These are phyloP conservation scores for Neonectria coccinea DNA, from an alignment of 2,329 filamentous ascomycete species.

Conservation along the genomic window DNA sequence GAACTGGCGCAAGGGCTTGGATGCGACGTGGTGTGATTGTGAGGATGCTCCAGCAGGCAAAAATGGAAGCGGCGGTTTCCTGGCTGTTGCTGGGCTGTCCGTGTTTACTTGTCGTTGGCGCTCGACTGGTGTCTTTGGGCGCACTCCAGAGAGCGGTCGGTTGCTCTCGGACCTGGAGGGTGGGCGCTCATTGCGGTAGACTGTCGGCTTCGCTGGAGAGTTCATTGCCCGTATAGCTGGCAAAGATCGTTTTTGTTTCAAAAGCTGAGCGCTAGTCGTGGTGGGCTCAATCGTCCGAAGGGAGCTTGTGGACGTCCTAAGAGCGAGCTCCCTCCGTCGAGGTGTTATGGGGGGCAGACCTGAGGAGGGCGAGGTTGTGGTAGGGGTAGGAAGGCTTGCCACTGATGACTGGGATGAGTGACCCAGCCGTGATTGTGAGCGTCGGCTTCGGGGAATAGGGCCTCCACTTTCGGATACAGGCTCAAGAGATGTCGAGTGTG, in stretches of 20 bases:
- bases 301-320: constrained; percentile 65
- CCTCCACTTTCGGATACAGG: constrained; percentile 92
- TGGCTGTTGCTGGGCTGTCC: constrained; percentile 64
- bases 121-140: constrained; percentile 80
- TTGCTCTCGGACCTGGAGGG: constrained; percentile 67
- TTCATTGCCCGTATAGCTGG: constrained; percentile 67
- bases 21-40: constrained; percentile 81
- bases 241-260: constrained; percentile 74
- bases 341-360: constrained; percentile 71
- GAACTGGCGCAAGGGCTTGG: constrained; percentile 77
- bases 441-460: constrained; percentile 69
- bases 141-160: constrained; percentile 64
- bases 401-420: constrained; percentile 78
- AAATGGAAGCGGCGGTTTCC: constrained; percentile 78
- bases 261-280: constrained; percentile 73
- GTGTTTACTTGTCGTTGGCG: constrained; percentile 60
- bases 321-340: constrained; percentile 68
- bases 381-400: constrained; percentile 71
- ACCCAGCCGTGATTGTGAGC: constrained; percentile 74
- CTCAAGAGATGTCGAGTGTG: constrained; percentile 80
- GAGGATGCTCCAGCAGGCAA: constrained; percentile 80
- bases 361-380: constrained; percentile 66
- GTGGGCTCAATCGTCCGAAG: constrained; percentile 69
- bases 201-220: constrained; percentile 62
- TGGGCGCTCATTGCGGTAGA: constrained; percentile 66